These are phyloP conservation scores for Lathyrus sativus DNA, from an alignment of 306 rosid species.

Conservation along the genomic window DNA sequence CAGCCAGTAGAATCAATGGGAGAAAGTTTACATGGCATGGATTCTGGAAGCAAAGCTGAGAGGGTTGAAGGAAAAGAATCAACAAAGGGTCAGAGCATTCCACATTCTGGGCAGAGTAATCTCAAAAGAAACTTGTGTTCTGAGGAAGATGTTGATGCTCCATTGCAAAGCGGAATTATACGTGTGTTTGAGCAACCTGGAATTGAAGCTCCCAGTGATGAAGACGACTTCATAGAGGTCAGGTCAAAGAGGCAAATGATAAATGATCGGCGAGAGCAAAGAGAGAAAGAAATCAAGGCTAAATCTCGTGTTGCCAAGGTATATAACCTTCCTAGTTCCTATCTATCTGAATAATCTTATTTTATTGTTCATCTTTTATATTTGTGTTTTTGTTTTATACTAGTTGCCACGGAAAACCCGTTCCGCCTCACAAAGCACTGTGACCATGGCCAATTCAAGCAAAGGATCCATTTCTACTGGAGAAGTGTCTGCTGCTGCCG, in stretches of 20 bases:
- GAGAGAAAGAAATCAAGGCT: constrained; percentile 87
- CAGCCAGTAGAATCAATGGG: constrained; percentile 50
- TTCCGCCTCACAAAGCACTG: constrained; percentile 46
- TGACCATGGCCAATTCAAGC: constrained; percentile 46
- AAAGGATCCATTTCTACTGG: constrained; percentile 49
- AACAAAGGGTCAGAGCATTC: constrained; percentile 50
- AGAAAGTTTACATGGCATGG: constrained; percentile 46
- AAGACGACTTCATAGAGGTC: constrained; percentile 95
- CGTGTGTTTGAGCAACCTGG: constrained; percentile 97
- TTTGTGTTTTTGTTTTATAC: constrained; percentile 23
- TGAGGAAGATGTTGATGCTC: constrained; percentile 80
- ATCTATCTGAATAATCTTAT: constrained; percentile 21
- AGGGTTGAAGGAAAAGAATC: constrained; percentile 60
- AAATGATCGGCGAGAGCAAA: constrained; percentile 88
- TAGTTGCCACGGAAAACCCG: constrained; percentile 70
- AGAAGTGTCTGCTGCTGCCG: constrained; percentile 57
- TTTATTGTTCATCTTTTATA: constrained; percentile 30
- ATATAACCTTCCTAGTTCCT: constrained; percentile 24
- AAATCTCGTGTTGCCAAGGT: constrained; percentile 83
- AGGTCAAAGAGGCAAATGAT: constrained; percentile 97
- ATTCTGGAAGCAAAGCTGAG: constrained; percentile 57
- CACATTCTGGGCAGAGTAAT: constrained; percentile 66
- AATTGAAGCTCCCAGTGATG: constrained; percentile 97
- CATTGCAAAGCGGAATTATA: constrained; percentile 88
- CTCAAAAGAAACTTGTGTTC: constrained; percentile 72